phyloP scores from a whole-genome alignment of 495 filamentous ascomycete species.

The Annulohypoxylon stygium region DNA sequence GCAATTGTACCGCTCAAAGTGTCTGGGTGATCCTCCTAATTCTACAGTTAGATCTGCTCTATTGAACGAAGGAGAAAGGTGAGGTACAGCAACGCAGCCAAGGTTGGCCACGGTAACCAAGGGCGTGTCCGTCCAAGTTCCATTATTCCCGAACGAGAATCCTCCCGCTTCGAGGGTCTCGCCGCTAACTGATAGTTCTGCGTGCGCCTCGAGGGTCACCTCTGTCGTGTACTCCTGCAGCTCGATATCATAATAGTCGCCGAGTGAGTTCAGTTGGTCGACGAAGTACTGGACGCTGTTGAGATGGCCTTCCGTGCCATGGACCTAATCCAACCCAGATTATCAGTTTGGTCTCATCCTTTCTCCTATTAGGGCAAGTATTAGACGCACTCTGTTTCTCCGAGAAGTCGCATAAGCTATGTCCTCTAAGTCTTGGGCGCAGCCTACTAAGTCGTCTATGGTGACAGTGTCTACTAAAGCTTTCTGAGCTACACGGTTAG shows the following conservation, averaged over 20 bases:
- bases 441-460: constrained; percentile 55
- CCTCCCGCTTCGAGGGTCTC: constrained; percentile 38
- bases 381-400: constrained; percentile 45
- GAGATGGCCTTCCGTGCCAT: constrained; percentile 72
- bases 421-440: constrained; percentile 60
- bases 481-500: constrained; percentile 35
- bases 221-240: constrained; percentile 67
- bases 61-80: background rate
- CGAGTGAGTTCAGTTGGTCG: constrained; percentile 57
- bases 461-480: constrained; percentile 40
- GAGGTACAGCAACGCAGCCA: constrained; percentile 64
- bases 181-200: constrained; percentile 53
- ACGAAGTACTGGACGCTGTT: constrained; percentile 74
- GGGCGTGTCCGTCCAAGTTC: constrained; percentile 57
- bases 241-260: constrained; percentile 71
- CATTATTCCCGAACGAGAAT: constrained; percentile 61
- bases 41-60: constrained; percentile 12
- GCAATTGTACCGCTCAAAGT: constrained; percentile 69
- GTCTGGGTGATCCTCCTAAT: constrained; percentile 67
- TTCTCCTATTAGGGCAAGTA: background rate
- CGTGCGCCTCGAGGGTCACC: constrained; percentile 52
- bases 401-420: constrained; percentile 53
- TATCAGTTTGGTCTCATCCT: background rate
- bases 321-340: constrained; percentile 58
- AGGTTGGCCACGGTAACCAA: constrained; percentile 65